Percentiles rank a stretch among this genome's conserved stretches.
Evolutionary conservation across 2,329 filamentous ascomycete species (phyloP).

Genomic region (Parastagonospora avenae): DNA sequence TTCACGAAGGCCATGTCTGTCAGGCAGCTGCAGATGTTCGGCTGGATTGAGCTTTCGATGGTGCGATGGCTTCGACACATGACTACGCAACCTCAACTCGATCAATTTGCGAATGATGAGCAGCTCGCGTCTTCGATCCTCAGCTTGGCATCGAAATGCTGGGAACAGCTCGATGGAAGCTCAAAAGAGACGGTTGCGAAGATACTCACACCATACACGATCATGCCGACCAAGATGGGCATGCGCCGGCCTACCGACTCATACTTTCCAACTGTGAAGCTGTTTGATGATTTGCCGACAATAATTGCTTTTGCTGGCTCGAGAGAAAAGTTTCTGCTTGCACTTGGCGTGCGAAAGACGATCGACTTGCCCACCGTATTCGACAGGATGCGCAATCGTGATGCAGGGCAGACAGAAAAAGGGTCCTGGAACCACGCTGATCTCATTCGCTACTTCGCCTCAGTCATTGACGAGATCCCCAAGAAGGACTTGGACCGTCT

Average conservation of each 20-base stretch:
- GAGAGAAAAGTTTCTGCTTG: slow-evolving; percentile 86
- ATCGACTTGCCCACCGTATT: slow-evolving; percentile 95
- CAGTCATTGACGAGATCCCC: slow-evolving; percentile 88
- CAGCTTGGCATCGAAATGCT: slow-evolving; percentile 82
- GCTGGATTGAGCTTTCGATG: slow-evolving; percentile 84
- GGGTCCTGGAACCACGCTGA: slow-evolving; percentile 89
- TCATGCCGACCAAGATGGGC: slow-evolving; percentile 88
- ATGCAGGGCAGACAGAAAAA: slow-evolving; percentile 56
- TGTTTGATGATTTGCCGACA: slow-evolving; percentile 91
- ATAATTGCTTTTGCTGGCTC: slow-evolving; percentile 74
- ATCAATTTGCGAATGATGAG: slow-evolving; percentile 69
- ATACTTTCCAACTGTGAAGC: slow-evolving; percentile 90
- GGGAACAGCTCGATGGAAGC: slow-evolving; percentile 74
- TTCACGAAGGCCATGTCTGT: slow-evolving; percentile 74
- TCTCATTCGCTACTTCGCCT: slow-evolving; percentile 90
- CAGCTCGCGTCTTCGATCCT: slow-evolving; percentile 79
- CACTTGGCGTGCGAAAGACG: slow-evolving; percentile 91
- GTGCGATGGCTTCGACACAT: slow-evolving; percentile 85
- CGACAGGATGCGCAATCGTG: slow-evolving; percentile 73
- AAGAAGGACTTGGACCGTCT: slow-evolving; percentile 78
- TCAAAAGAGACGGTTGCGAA: slow-evolving; percentile 70
- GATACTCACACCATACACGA: slow-evolving; percentile 69
- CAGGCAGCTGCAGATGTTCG: slow-evolving; percentile 75
- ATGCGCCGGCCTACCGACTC: slow-evolving; percentile 86
- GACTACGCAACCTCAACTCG: slow-evolving; percentile 61